These are phyloP conservation scores for Hyaloscypha bicolor DNA, from an alignment of 495 filamentous ascomycete genomes.

Conservation along the genomic window DNA sequence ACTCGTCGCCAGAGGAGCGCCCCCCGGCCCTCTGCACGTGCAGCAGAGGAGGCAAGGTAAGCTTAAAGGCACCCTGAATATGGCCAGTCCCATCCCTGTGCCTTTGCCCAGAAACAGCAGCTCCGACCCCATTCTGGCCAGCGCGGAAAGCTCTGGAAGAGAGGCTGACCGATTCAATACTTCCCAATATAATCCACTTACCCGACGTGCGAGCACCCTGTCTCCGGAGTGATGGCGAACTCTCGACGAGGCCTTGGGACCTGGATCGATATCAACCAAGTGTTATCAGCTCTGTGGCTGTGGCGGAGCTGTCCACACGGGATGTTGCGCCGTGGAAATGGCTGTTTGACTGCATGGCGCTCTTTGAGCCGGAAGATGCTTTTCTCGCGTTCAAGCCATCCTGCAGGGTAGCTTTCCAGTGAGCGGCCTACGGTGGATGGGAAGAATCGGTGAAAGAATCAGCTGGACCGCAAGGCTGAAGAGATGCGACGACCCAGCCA, in stretches of 20 bases:
- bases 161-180: not conserved
- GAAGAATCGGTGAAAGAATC: not conserved
- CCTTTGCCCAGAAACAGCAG: not conserved
- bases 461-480: constrained; percentile 14
- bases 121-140: not conserved
- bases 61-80: not conserved
- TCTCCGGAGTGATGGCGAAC: not conserved
- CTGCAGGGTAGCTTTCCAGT: not conserved
- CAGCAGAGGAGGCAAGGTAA: not conserved
- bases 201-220: not conserved
- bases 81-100: too few species aligned
- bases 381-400: not conserved
- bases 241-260: not conserved
- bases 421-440: not conserved
- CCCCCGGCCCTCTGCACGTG: not conserved
- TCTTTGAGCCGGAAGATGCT: not conserved
- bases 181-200: not conserved
- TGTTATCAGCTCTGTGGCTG: not conserved
- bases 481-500: not conserved
- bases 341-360: not conserved
- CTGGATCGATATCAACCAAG: not conserved
- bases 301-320: not conserved
- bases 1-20: not conserved
- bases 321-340: not conserved
- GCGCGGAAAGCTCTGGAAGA: not conserved